Conservation (phyloP, 2,329 filamentous ascomycete genomes). For the Xylariales sp. region DNA sequence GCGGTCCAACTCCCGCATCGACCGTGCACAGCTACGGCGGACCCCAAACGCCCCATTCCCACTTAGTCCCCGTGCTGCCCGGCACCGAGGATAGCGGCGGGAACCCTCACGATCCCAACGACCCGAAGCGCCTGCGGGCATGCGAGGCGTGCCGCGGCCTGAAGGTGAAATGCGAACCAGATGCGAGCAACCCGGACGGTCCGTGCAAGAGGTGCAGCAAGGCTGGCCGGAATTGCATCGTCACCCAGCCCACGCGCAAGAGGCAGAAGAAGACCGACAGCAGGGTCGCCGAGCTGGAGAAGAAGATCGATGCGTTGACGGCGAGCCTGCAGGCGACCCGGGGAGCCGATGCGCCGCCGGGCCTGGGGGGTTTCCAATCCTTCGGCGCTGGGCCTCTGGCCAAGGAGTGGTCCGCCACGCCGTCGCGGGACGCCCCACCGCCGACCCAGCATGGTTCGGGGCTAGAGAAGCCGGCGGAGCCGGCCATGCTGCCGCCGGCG, state of each 20-base stretch:
- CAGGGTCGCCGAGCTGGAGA: constrained; percentile 83
- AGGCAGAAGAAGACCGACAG: constrained; percentile 90
- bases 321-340: constrained; percentile 64
- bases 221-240: constrained; percentile 70
- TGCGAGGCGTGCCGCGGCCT: constrained; percentile 73
- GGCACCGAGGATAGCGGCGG: constrained; percentile 7
- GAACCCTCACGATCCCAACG: constrained; percentile 28
- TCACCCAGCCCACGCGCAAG: constrained; percentile 71
- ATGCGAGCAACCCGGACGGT: constrained; percentile 55
- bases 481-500: constrained; percentile 12
- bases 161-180: constrained; percentile 82
- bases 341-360: constrained; percentile 12
- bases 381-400: constrained; percentile 1
- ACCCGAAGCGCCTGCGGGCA: constrained; percentile 64
- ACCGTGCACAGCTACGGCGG: constrained; percentile 6
- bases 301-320: constrained; percentile 85
- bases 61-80: constrained; percentile 4
- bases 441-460: constrained; percentile 11
- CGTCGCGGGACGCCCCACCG: constrained; percentile 11
- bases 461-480: constrained; percentile 11
- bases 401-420: constrained; percentile 18
- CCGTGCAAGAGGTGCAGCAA: constrained; percentile 76
- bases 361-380: background rate
- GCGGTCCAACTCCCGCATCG: constrained; percentile 3
- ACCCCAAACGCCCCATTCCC: constrained; percentile 17